A percentile compares a stretch with the other conserved stretches of the same genome.
phyloP scores from a whole-genome alignment of 2,329 filamentous ascomycete species.

The Huntiella decipiens region DNA sequence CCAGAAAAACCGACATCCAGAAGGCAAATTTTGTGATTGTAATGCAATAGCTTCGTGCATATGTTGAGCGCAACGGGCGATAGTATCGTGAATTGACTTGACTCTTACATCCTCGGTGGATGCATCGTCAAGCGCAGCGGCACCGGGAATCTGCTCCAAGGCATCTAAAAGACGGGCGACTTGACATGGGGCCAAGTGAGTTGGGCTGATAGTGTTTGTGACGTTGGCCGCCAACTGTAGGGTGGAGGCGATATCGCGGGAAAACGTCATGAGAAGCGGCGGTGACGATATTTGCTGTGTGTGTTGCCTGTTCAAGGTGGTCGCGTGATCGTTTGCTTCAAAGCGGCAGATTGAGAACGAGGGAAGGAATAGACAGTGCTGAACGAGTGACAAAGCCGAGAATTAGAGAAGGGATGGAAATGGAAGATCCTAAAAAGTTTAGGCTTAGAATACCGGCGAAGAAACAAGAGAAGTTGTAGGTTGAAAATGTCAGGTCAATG shows the following conservation, averaged over 20 bases:
- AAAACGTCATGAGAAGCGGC: slow-evolving; percentile 5
- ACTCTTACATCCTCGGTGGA: slow-evolving; percentile 2
- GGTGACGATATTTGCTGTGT: not conserved
- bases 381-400: too few species aligned
- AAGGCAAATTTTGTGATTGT: slow-evolving; percentile 3
- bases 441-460: too few species aligned
- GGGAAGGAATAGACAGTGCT: too few species aligned
- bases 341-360: too few species aligned
- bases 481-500: too few species aligned
- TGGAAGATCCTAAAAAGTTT: too few species aligned
- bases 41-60: not conserved
- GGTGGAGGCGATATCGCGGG: slow-evolving; percentile 7
- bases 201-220: slow-evolving; percentile 8
- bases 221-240: slow-evolving; percentile 6
- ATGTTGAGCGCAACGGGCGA: slow-evolving; percentile 3
- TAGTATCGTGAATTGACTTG: slow-evolving; percentile 3
- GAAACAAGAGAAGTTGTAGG: too few species aligned
- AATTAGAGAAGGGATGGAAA: too few species aligned
- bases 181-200: slow-evolving; percentile 6
- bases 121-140: slow-evolving; percentile 3
- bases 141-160: slow-evolving; percentile 5
- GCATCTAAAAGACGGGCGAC: slow-evolving; percentile 6
- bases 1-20: slow-evolving; percentile 9
- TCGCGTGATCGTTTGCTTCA: slow-evolving; percentile 3
- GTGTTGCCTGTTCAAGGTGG: not conserved